Evolutionary conservation across 2,329 filamentous ascomycete species (phyloP).

Genomic region (Fusarium sp.): DNA sequence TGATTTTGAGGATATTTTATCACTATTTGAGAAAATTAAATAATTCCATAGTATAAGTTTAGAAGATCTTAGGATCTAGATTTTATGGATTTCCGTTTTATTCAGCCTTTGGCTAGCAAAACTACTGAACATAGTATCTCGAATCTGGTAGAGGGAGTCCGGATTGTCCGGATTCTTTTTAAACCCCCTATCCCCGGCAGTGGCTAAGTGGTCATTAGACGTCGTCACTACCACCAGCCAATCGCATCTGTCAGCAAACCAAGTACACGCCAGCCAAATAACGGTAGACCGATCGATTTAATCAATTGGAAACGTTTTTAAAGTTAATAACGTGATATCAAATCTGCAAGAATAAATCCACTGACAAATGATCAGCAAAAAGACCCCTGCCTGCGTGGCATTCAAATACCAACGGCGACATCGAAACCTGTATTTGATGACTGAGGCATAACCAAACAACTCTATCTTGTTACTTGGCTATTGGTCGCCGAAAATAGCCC

Average conservation of each 20-base stretch:
- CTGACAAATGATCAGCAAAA: slow-evolving; percentile 18
- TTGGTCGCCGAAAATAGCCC: slow-evolving; percentile 7
- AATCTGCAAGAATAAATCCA: not conserved
- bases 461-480: slow-evolving; percentile 3
- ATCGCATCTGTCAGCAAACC: slow-evolving; percentile 14
- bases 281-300: not conserved
- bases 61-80: too few relatives aligned
- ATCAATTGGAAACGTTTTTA: not conserved
- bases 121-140: too few relatives aligned
- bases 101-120: too few relatives aligned
- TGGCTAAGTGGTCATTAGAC: not conserved
- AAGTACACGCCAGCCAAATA: not conserved
- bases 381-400: slow-evolving; percentile 24
- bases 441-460: not conserved
- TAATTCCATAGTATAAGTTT: too few relatives aligned
- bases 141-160: too few relatives aligned
- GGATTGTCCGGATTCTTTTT: too few relatives aligned
- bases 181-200: not conserved
- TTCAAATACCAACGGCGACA: slow-evolving; percentile 5
- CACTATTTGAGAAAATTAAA: too few relatives aligned
- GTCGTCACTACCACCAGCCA: slow-evolving; percentile 8
- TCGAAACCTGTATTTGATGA: slow-evolving; percentile 10
- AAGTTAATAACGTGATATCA: slow-evolving; percentile 11
- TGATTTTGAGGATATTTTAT: too few relatives aligned
- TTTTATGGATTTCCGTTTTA: too few relatives aligned